Base-by-base conservation (phyloP, 352 stramenopile species). In the Pythium chondricola region DNA sequence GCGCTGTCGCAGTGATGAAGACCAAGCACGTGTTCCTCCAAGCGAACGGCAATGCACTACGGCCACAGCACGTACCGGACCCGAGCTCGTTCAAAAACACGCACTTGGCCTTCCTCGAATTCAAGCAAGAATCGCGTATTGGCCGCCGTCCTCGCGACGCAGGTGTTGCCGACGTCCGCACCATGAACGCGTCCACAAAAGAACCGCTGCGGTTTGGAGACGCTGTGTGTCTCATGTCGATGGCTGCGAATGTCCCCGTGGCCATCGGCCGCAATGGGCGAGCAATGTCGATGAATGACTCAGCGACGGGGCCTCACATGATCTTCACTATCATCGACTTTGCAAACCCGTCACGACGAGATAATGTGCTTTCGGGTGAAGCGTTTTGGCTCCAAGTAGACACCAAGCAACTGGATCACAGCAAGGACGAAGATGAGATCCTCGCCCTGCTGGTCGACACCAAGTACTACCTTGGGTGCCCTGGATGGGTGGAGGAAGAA, bases 291-390 rank as follows among this genome's bases (percentile, higher is more conserved):
- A 57, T 57, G 2, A 18, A 8, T 13, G 61, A 63, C 22, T 33
- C 63, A 2, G 50, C 66, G 6, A 47, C 43, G 1, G 71, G 76
- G 0, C 67, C 63, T 0, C 73, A 85, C 52, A 84, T 84, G 69
- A 67, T 64, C n/a, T 83, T 85, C 43, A 84, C 73, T 6, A 57
- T 88, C 36, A 65, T 82, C 1, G 75, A 87, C 48, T 87, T 85
- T 44, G 36, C 54, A n/a, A 61, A 82, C 36, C 72, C 68, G 14
- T 78, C 58, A 29, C 62, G 72, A 16, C 52, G 61, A 11, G 61
- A 66, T 13, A 66, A 72, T 16, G 49, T 87, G 41, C 67, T 64
- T 0, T 18, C 49, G 21, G 58, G 63, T 7, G 72, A 87, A 29
- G 63, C 66, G 4, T 82, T 85, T 33, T 85, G 75, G 72, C 66